These are phyloP conservation scores for Cyclocybe cylindracea DNA, from an alignment of 768 basidiomycete genomes.

Conservation along the genomic window DNA sequence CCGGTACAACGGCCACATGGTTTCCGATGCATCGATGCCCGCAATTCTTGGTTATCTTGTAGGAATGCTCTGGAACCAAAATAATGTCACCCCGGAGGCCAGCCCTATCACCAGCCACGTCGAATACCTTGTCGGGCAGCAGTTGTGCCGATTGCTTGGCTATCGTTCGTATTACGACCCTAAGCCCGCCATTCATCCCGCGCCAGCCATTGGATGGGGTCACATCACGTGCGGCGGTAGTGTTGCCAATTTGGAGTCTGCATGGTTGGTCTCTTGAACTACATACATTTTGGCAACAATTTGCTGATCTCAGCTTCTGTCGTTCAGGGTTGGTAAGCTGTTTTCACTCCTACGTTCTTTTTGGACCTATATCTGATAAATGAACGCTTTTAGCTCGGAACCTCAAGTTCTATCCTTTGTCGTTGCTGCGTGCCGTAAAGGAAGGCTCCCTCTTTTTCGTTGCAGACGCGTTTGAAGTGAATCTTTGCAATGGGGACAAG, in stretches of 20 bases:
- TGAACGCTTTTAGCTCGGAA: conserved; percentile 35
- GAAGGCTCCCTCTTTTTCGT: conserved; percentile 30
- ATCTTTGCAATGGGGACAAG: conserved; percentile 21
- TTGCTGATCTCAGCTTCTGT: background rate
- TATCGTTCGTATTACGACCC: conserved; percentile 11
- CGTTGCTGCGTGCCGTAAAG: conserved; percentile 33
- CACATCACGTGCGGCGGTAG: conserved; percentile 45
- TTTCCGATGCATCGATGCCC: conserved; percentile 32
- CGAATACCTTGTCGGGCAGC: conserved; percentile 37
- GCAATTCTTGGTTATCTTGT: conserved; percentile 28
- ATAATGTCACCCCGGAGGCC: conserved; percentile 44
- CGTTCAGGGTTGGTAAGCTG: conserved; percentile 9
- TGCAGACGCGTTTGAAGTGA: conserved; percentile 29
- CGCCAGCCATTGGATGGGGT: conserved; percentile 31
- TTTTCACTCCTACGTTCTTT: background rate
- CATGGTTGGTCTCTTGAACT: conserved; percentile 27
- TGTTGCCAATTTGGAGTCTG: conserved; percentile 46
- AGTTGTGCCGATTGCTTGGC: conserved; percentile 43
- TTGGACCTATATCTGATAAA: background rate
- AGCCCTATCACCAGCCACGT: conserved; percentile 39
- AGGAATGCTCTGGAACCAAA: conserved; percentile 38
- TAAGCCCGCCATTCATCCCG: background rate
- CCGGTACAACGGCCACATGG: conserved; percentile 43
- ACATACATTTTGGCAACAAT: background rate
- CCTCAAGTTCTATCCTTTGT: conserved; percentile 47